A percentile compares a stretch with the other conserved stretches of the same genome.
phyloP scores from a whole-genome alignment of 441 rosid species.

The Pelargonium myrrhifolium region DNA sequence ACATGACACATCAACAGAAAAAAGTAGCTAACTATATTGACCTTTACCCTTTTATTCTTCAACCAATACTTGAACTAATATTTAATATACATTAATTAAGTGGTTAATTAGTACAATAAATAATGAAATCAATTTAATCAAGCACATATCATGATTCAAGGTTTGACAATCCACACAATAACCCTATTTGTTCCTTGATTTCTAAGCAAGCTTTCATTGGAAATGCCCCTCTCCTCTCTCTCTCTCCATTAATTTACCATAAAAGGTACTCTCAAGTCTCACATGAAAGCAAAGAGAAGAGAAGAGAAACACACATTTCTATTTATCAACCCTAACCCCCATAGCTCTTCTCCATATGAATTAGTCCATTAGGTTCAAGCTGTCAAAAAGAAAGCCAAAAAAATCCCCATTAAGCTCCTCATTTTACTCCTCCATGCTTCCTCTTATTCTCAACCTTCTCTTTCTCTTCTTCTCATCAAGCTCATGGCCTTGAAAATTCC shows the following conservation, averaged over 20 bases:
- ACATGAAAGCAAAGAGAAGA: slow-evolving; percentile 20
- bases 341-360: slow-evolving; percentile 8
- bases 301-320: background rate
- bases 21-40: background rate
- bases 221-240: slow-evolving; percentile 22
- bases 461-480: background rate
- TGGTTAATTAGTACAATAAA: background rate
- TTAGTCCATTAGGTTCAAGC: slow-evolving; percentile 18
- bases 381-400: slow-evolving; percentile 1
- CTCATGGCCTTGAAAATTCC: background rate
- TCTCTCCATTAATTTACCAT: slow-evolving; percentile 26
- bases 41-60: background rate
- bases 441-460: background rate
- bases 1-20: background rate
- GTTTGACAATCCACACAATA: slow-evolving; percentile 37
- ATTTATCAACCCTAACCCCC: slow-evolving; percentile 16
- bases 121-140: slow-evolving; percentile 26
- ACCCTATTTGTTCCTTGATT: slow-evolving; percentile 35
- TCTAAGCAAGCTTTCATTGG: slow-evolving; percentile 48
- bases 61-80: background rate
- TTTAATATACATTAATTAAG: background rate
- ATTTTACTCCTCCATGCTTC: background rate
- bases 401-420: slow-evolving; percentile 2
- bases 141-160: slow-evolving; percentile 33
- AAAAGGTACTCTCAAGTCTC: slow-evolving; percentile 29